Conservation (phyloP, 2,329 filamentous ascomycete genomes). For the Pseudogymnoascus sp. region DNA sequence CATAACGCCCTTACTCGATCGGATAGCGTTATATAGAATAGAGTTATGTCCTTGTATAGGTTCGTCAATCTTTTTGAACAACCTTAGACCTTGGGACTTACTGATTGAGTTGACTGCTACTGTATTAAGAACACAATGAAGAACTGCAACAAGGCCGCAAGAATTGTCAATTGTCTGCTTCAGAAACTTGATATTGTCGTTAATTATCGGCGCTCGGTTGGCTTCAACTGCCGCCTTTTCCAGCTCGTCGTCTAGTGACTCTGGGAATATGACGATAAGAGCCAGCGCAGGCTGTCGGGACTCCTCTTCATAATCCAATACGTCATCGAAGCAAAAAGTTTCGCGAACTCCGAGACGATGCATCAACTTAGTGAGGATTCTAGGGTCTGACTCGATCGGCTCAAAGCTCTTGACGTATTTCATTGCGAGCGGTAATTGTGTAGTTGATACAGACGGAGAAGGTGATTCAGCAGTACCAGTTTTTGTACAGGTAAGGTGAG, state of each 20-base stretch:
- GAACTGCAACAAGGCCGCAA: too few relatives aligned
- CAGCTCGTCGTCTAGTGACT: conserved; percentile 10
- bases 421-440: conserved; percentile 32
- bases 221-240: not conserved
- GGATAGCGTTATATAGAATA: too few relatives aligned
- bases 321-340: conserved; percentile 6
- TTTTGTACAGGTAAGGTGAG: too few relatives aligned
- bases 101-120: too few relatives aligned
- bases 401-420: not conserved
- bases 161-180: too few relatives aligned
- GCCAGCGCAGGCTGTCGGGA: conserved; percentile 8
- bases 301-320: conserved; percentile 11
- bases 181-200: not conserved
- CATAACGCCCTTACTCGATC: too few relatives aligned
- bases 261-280: conserved; percentile 11
- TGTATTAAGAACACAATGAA: too few relatives aligned
- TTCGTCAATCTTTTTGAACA: too few relatives aligned
- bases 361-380: conserved; percentile 9
- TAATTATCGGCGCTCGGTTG: conserved; percentile 7
- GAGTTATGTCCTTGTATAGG: too few relatives aligned
- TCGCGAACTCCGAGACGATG: conserved; percentile 4
- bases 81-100: too few relatives aligned
- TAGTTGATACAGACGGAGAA: too few relatives aligned
- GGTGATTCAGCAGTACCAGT: too few relatives aligned
- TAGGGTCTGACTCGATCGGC: conserved; percentile 10